Conservation (phyloP, 345 rosid species). For the Salix caprea region DNA sequence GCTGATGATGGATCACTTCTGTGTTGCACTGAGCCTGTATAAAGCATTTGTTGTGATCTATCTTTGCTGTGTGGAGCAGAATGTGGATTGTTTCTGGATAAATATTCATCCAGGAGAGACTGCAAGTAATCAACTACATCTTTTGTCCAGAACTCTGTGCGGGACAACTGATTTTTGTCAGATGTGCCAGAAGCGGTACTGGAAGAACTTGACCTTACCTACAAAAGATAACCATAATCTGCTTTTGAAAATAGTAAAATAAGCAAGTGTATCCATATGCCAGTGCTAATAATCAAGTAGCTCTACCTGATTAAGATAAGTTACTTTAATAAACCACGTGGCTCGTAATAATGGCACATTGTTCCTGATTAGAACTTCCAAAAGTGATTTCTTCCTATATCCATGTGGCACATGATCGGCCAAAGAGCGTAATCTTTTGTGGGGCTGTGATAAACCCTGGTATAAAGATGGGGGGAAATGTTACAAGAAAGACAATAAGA, state of each 20-base stretch:
- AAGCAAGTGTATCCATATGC: neutral
- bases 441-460: constrained; percentile 70
- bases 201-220: constrained; percentile 71
- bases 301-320: constrained; percentile 91
- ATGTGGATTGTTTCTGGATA: constrained; percentile 53
- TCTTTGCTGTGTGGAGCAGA: constrained; percentile 60
- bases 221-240: constrained; percentile 24
- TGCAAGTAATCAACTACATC: constrained; percentile 92
- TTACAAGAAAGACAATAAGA: neutral
- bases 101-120: constrained; percentile 70
- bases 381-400: constrained; percentile 61
- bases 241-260: constrained; percentile 3
- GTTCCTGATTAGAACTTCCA: constrained; percentile 89
- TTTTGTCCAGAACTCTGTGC: constrained; percentile 93
- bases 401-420: constrained; percentile 90
- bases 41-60: constrained; percentile 60
- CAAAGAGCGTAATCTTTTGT: constrained; percentile 77
- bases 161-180: constrained; percentile 29
- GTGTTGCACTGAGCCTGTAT: constrained; percentile 54
- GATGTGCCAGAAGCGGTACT: constrained; percentile 58
- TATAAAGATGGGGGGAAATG: neutral
- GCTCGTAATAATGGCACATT: constrained; percentile 94
- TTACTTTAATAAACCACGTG: constrained; percentile 94
- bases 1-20: constrained; percentile 51
- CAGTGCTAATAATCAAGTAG: neutral